A percentile compares a stretch with the other conserved stretches of the same genome.
These are phyloP conservation scores for Microthlaspi erraticum DNA, from an alignment of 345 rosid species.

Conservation along the genomic window DNA sequence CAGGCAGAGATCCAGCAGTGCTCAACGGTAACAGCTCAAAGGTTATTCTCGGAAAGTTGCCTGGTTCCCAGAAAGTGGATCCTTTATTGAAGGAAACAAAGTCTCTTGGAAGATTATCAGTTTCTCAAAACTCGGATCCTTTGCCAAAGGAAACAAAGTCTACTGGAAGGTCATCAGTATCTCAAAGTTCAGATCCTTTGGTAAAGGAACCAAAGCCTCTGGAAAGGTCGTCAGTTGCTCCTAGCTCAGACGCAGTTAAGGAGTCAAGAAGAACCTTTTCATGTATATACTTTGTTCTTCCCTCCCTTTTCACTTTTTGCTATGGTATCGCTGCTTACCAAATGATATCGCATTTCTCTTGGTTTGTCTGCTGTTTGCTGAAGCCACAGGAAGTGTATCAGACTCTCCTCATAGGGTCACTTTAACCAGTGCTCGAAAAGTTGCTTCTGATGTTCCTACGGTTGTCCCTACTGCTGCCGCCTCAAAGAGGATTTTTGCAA, in stretches of 20 bases:
- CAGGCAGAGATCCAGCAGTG: conserved; percentile 59
- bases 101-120: conserved; percentile 75
- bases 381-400: conserved; percentile 80
- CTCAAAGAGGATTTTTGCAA: conserved; percentile 60
- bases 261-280: conserved; percentile 64
- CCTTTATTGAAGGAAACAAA: conserved; percentile 73
- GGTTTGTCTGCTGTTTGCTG: conserved; percentile 52
- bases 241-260: conserved; percentile 69
- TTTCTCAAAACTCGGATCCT: conserved; percentile 64
- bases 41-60: conserved; percentile 54
- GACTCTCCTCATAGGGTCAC: conserved; percentile 78
- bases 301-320: conserved; percentile 6
- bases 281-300: conserved; percentile 57
- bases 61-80: conserved; percentile 59
- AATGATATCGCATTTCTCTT: conserved; percentile 39
- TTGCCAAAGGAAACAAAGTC: conserved; percentile 39
- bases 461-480: conserved; percentile 55
- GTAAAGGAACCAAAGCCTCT: conserved; percentile 76
- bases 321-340: conserved; percentile 17
- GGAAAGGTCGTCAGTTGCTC: conserved; percentile 74
- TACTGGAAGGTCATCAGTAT: conserved; percentile 58
- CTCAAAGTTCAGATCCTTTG: conserved; percentile 58
- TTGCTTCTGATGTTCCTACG: conserved; percentile 47
- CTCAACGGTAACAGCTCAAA: conserved; percentile 65
- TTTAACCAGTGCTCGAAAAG: conserved; percentile 52